Conservation (phyloP, 2,329 filamentous ascomycete species). For the Lasiodiplodia gonubiensis region DNA sequence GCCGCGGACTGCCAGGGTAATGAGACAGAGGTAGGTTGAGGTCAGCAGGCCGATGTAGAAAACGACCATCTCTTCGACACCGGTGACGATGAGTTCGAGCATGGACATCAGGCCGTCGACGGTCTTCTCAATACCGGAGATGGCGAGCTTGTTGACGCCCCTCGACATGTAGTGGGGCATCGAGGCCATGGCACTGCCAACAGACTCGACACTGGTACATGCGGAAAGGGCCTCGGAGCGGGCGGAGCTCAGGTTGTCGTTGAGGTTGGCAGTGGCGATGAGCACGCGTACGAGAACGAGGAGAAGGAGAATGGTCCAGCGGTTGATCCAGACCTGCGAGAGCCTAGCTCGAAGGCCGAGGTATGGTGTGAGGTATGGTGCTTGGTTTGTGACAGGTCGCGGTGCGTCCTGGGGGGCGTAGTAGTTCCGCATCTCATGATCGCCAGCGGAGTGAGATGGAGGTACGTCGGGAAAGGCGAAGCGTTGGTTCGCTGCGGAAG, state of each 20-base stretch:
- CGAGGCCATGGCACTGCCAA: slow-evolving; percentile 94
- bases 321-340: slow-evolving; percentile 96
- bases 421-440: slow-evolving; percentile 67
- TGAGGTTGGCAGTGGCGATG: slow-evolving; percentile 73
- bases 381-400: slow-evolving; percentile 65
- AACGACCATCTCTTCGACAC: slow-evolving; percentile 83
- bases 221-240: slow-evolving; percentile 83
- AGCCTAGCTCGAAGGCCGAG: slow-evolving; percentile 86
- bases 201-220: slow-evolving; percentile 88
- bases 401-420: slow-evolving; percentile 61
- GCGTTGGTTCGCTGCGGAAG: slow-evolving; percentile 59
- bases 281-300: slow-evolving; percentile 84
- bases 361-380: slow-evolving; percentile 82
- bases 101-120: slow-evolving; percentile 80
- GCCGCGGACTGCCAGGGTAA: slow-evolving; percentile 80
- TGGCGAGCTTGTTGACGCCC: slow-evolving; percentile 86
- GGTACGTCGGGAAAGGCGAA: slow-evolving; percentile 60
- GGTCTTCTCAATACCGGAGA: slow-evolving; percentile 77
- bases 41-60: slow-evolving; percentile 94
- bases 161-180: slow-evolving; percentile 94
- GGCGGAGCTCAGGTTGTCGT: slow-evolving; percentile 76
- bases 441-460: slow-evolving; percentile 65
- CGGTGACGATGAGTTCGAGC: slow-evolving; percentile 78
- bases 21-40: slow-evolving; percentile 87
- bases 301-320: slow-evolving; percentile 89